Conservation (phyloP, 106 monocot genomes). For the Posidonia australis region DNA sequence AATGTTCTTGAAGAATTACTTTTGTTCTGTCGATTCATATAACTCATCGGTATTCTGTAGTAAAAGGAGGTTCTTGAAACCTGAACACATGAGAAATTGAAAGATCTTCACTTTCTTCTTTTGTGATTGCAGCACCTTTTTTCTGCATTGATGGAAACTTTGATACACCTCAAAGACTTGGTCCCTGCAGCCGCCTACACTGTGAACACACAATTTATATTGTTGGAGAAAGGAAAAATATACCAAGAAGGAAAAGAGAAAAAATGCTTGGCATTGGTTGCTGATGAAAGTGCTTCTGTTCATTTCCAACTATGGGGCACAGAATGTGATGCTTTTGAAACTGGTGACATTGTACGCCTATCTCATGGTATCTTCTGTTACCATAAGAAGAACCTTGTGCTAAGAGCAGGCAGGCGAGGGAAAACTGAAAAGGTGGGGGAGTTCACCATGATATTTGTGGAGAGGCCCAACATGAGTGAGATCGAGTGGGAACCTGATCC, state of each 20-base stretch:
- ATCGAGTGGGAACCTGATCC: slow-evolving; percentile 39
- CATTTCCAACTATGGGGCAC: slow-evolving; percentile 83
- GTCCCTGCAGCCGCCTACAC: slow-evolving; percentile 70
- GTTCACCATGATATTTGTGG: slow-evolving; percentile 82
- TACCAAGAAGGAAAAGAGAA: slow-evolving; percentile 38
- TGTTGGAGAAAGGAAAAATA: slow-evolving; percentile 47
- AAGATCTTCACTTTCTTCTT: too few relatives aligned
- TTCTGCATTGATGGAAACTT: too few relatives aligned
- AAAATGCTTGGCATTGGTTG: slow-evolving; percentile 61
- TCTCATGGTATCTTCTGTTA: slow-evolving; percentile 82
- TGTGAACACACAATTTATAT: slow-evolving; percentile 58
- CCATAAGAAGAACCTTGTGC: slow-evolving; percentile 53
- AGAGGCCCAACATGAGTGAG: slow-evolving; percentile 90
- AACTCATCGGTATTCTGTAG: too few relatives aligned
- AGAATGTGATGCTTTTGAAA: slow-evolving; percentile 69
- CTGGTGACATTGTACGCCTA: slow-evolving; percentile 70
- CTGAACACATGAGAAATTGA: too few relatives aligned
- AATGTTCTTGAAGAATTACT: too few relatives aligned
- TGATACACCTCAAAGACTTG: slow-evolving; percentile 54
- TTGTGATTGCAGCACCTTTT: too few relatives aligned
- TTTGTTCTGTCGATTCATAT: too few relatives aligned
- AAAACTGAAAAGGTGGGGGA: slow-evolving; percentile 62
- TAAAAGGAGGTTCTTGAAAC: too few relatives aligned
- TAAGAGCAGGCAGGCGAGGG: slow-evolving; percentile 69
- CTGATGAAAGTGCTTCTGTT: slow-evolving; percentile 72